phyloP scores from a whole-genome alignment of 2,329 filamentous ascomycete genomes.

The Fusarium circinatum region DNA sequence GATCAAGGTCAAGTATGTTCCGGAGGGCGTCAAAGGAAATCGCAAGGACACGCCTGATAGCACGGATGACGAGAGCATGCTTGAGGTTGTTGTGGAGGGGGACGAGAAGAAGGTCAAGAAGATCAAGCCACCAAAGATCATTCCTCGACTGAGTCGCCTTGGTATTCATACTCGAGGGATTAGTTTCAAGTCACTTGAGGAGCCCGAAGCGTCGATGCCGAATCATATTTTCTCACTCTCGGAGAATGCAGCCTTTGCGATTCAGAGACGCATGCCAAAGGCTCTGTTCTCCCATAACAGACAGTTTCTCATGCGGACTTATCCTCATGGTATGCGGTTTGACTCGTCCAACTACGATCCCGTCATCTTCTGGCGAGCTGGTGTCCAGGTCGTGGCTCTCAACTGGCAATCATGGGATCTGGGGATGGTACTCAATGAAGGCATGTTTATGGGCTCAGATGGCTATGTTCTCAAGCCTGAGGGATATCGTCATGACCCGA shows the following conservation, averaged over 20 bases:
- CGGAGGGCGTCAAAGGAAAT: neutral
- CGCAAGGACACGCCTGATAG: neutral
- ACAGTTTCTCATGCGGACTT: constrained; percentile 87
- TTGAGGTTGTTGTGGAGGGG: neutral
- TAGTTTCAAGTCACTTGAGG: neutral
- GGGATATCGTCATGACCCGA: constrained; percentile 59
- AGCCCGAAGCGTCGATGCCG: constrained; percentile 59
- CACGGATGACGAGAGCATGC: neutral
- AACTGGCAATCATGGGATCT: constrained; percentile 97
- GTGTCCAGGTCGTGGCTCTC: constrained; percentile 95
- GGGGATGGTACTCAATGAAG: constrained; percentile 94
- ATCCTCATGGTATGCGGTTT: constrained; percentile 80
- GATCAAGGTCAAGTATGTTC: constrained; percentile 74
- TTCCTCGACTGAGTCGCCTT: neutral
- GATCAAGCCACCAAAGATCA: constrained; percentile 4
- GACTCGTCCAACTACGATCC: constrained; percentile 94
- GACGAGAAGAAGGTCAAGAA: constrained; percentile 9
- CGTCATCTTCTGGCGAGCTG: constrained; percentile 87
- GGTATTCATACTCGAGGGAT: constrained; percentile 12
- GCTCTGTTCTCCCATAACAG: constrained; percentile 87
- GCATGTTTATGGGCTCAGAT: constrained; percentile 88
- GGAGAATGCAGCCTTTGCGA: constrained; percentile 75
- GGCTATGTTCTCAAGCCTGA: constrained; percentile 88
- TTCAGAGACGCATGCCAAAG: constrained; percentile 70
- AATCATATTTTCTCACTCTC: constrained; percentile 86